Conservation (phyloP, 106 monocot genomes). For the Phalaenopsis aphrodite region DNA sequence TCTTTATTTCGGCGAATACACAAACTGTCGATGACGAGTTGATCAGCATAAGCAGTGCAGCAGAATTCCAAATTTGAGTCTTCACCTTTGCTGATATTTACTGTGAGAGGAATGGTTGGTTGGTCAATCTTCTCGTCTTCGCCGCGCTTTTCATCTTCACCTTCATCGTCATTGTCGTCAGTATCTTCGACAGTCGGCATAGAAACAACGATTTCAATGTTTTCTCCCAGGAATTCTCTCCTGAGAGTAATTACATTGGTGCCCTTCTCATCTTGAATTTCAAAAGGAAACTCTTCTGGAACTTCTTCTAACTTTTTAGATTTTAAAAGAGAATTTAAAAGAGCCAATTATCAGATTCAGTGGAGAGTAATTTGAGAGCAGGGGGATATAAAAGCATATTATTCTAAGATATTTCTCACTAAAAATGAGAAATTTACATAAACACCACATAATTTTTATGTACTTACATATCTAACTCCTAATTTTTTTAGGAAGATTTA, state of each 20-base stretch:
- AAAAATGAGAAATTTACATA: too few relatives aligned
- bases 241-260: conserved; percentile 6
- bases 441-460: too few relatives aligned
- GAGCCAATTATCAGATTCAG: not conserved
- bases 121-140: not conserved
- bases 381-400: too few relatives aligned
- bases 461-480: too few relatives aligned
- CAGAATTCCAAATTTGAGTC: conserved; percentile 10
- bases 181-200: conserved; percentile 9
- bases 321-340: not conserved
- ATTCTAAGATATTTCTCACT: too few relatives aligned
- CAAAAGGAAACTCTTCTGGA: conserved; percentile 13
- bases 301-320: conserved; percentile 4
- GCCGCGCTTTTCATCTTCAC: not conserved
- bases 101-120: conserved; percentile 11
- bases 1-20: not conserved
- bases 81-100: conserved; percentile 15
- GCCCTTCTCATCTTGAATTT: conserved; percentile 17
- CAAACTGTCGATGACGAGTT: conserved; percentile 13
- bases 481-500: too few relatives aligned
- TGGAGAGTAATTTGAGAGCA: not conserved
- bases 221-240: conserved; percentile 1
- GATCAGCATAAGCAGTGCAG: conserved; percentile 18
- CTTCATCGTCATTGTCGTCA: conserved; percentile 2
- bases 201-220: conserved; percentile 18